Conservation (phyloP, 192 early-diverging fungal genomes). For the Entrophospora sp. region DNA sequence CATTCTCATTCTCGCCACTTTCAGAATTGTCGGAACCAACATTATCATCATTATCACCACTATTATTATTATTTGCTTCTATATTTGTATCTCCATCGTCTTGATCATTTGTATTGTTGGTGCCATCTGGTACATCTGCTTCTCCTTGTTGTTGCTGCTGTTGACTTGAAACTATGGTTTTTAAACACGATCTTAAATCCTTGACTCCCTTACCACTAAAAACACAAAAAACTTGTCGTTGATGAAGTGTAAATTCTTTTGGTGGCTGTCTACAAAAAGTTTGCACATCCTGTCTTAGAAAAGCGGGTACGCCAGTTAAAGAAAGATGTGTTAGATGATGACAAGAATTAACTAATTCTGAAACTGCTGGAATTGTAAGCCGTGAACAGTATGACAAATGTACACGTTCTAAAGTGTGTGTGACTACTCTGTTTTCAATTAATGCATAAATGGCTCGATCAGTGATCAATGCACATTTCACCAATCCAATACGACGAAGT, state of each 20-base stretch:
- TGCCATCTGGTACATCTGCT: background rate
- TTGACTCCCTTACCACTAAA: conserved; percentile 49
- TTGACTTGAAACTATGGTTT: conserved; percentile 19
- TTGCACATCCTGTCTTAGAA: conserved; percentile 39
- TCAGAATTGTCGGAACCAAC: background rate
- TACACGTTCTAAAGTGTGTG: conserved; percentile 42
- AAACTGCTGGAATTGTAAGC: conserved; percentile 37
- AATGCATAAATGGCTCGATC: conserved; percentile 43
- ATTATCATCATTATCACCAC: background rate
- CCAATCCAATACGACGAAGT: conserved; percentile 47
- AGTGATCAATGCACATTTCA: conserved; percentile 52
- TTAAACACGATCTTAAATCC: conserved; percentile 38
- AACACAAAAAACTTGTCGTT: conserved; percentile 49
- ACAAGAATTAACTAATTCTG: conserved; percentile 38
- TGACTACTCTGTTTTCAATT: conserved; percentile 31
- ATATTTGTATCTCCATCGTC: conserved; percentile 26
- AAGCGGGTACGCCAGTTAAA: conserved; percentile 46
- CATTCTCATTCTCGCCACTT: conserved; percentile 19
- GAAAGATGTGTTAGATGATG: conserved; percentile 41
- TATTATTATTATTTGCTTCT: background rate
- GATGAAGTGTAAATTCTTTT: conserved; percentile 44
- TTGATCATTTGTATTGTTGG: conserved; percentile 14
- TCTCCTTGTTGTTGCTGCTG: conserved; percentile 17
- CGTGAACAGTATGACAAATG: conserved; percentile 50
- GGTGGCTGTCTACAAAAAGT: conserved; percentile 43